Base-by-base conservation (phyloP, 1,284 basidiomycete genomes). In the Sporisorium scitamineum region DNA sequence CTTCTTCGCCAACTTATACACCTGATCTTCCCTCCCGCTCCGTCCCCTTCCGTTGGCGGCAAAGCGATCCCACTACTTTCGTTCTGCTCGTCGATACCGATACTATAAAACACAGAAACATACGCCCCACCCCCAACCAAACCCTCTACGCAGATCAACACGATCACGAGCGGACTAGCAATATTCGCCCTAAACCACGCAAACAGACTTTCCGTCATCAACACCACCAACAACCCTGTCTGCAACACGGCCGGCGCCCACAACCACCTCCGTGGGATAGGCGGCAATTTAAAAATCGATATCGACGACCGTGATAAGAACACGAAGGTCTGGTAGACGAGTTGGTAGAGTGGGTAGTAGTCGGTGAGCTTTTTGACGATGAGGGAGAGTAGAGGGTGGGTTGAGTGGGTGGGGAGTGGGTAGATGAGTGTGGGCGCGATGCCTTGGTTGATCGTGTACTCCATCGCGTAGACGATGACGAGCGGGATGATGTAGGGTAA, bases 241-340 rank as follows among this genome's bases (percentile, higher is more conserved):
- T 95, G 93, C 1, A 91, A 79, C 31, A 92, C 85, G 0, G 93
- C 91, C 1, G 94, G 94, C 1, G 92, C 81, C 14, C 92, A 88
- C 1, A 99, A 89, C 16, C 93, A 86, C 0, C 86, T 87, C 5
- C 87, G 84, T 0, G 95, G 94, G 7, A 98, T 88, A 0, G 96
- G 90, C 0, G 94, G 94, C 2, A 98, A 81, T 11, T 93, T 93
- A 50, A 97, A 86, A 50, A 87, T 78, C 0, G 94, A 93, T 55
- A 97, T 92, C 5, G 94, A 93, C 0, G 95, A 97, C 3, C 97
- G 92, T 1, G 95, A 97, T 68, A 98, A 85, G 87, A 99, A 99
- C 52, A 99, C 96, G 51, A 95, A 94, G 16, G 92, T 90, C 88
- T 99, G 86, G 62, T 86, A 87, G 26, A 84, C 76, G 2, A 86